Conservation (phyloP, 23 red algal genomes). For the Gracilaria vermiculophylla region DNA sequence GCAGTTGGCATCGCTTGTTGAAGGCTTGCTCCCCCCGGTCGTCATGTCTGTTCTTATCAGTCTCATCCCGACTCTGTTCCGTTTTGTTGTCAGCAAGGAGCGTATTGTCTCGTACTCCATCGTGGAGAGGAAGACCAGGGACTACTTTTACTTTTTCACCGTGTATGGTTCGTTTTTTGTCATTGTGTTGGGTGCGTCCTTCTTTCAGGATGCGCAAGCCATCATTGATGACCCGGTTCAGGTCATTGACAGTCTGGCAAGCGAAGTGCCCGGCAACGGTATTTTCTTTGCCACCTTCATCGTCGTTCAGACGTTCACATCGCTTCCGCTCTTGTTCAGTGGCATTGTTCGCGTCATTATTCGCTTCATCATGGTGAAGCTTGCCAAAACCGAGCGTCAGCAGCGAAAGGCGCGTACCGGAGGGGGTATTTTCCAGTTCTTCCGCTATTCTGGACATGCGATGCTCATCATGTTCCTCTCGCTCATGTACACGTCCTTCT, state of each 20-base stretch:
- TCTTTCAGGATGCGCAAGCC: constrained; percentile 32
- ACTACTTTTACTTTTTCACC: constrained; percentile 64
- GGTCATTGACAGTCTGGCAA: constrained; percentile 51
- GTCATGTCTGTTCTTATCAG: constrained; percentile 64
- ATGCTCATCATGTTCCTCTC: constrained; percentile 45
- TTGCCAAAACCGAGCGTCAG: constrained; percentile 67
- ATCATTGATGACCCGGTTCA: constrained; percentile 60
- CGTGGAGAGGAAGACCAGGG: constrained; percentile 51
- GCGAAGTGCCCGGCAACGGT: constrained; percentile 47
- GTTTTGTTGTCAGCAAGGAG: constrained; percentile 32
- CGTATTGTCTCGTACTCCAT: constrained; percentile 30
- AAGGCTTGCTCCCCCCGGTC: constrained; percentile 51
- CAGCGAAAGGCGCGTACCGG: constrained; percentile 18
- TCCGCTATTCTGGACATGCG: constrained; percentile 22
- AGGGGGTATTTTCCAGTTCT: constrained; percentile 43
- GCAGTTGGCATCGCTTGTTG: constrained; percentile 34
- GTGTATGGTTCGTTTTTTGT: constrained; percentile 60
- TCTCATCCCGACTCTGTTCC: constrained; percentile 52
- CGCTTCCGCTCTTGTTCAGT: constrained; percentile 26
- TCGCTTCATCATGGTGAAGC: constrained; percentile 38
- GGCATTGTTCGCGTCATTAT: constrained; percentile 60
- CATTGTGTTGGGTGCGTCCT: constrained; percentile 40
- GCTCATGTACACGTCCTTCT: constrained; percentile 45
- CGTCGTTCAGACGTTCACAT: neutral
- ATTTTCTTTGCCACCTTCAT: constrained; percentile 70